phyloP scores from a whole-genome alignment of 371 early-diverging fungal genomes.

The Blakeslea trispora region DNA sequence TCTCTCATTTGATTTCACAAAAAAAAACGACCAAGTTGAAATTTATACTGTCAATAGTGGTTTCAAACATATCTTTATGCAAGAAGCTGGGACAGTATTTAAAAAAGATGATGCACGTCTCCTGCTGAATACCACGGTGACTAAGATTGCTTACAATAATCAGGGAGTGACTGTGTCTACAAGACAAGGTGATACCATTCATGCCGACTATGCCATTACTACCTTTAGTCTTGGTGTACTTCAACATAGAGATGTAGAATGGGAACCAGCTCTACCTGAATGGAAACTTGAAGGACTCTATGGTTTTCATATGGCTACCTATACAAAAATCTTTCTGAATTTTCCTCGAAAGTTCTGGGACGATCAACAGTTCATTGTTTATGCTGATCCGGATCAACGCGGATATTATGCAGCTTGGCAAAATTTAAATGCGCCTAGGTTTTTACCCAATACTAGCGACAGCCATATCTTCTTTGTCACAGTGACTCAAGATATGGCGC shows the following conservation, averaged over 20 bases:
- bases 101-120: conserved; percentile 31
- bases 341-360: conserved; percentile 52
- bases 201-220: conserved; percentile 51
- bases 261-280: conserved; percentile 38
- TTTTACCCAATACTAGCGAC: conserved; percentile 24
- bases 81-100: conserved; percentile 34
- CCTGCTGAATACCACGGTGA: conserved; percentile 32
- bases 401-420: conserved; percentile 42
- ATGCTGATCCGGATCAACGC: conserved; percentile 41
- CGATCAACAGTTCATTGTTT: conserved; percentile 43
- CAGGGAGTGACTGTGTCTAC: conserved; percentile 39
- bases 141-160: conserved; percentile 34
- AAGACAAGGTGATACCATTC: conserved; percentile 29
- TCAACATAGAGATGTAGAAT: conserved; percentile 42
- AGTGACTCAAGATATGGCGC: conserved; percentile 33
- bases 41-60: conserved; percentile 26
- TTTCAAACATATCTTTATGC: conserved; percentile 43
- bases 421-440: conserved; percentile 34
- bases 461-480: conserved; percentile 43
- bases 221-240: conserved; percentile 52
- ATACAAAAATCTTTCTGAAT: conserved; percentile 51
- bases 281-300: conserved; percentile 51
- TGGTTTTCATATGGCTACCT: conserved; percentile 55
- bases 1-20: background rate
- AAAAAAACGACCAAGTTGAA: no score